phyloP scores from a whole-genome alignment of 2,329 filamentous ascomycete species.

The Mariannaea sp. region DNA sequence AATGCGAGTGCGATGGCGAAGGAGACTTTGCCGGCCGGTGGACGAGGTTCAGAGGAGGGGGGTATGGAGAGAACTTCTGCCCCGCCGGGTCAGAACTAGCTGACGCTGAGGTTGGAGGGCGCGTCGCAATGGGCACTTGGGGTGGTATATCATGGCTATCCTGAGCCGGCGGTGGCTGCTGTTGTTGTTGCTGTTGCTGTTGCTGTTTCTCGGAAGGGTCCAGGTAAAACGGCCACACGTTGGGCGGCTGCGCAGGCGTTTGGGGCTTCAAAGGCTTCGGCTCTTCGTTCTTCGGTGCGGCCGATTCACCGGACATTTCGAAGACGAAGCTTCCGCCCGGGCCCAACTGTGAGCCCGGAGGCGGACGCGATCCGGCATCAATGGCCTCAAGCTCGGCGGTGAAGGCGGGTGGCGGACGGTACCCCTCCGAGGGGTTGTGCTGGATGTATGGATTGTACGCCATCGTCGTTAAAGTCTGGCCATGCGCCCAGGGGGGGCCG shows the following conservation, averaged over 20 bases:
- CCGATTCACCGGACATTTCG: slow-evolving; percentile 42
- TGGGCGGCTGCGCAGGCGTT: slow-evolving; percentile 21
- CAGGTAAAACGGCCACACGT: slow-evolving; percentile 41
- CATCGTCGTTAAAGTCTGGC: slow-evolving; percentile 19
- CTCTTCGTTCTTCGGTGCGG: slow-evolving; percentile 7
- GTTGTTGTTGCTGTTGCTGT: background rate
- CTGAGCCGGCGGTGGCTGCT: slow-evolving; percentile 8
- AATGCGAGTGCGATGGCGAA: too few species aligned
- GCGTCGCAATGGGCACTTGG: slow-evolving; percentile 23
- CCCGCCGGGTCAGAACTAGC: slow-evolving; percentile 20
- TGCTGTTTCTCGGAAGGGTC: slow-evolving; percentile 25
- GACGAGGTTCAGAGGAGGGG: slow-evolving; percentile 37
- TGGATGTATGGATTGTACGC: slow-evolving; percentile 20
- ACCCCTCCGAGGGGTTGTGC: slow-evolving; percentile 22
- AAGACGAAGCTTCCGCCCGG: slow-evolving; percentile 36
- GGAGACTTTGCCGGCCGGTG: slow-evolving; percentile 31
- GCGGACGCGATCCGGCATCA: slow-evolving; percentile 16
- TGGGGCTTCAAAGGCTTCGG: slow-evolving; percentile 2
- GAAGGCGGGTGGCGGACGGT: slow-evolving; percentile 34
- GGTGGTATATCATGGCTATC: slow-evolving; percentile 16
- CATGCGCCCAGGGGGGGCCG: slow-evolving; percentile 3
- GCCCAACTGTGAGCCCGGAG: slow-evolving; percentile 21
- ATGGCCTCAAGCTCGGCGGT: slow-evolving; percentile 41
- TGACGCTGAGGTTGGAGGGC: slow-evolving; percentile 19
- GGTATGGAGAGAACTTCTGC: slow-evolving; percentile 26